These are phyloP conservation scores for Houttuynia cordata DNA, from an alignment of 164 flowering plant species.

Conservation along the genomic window DNA sequence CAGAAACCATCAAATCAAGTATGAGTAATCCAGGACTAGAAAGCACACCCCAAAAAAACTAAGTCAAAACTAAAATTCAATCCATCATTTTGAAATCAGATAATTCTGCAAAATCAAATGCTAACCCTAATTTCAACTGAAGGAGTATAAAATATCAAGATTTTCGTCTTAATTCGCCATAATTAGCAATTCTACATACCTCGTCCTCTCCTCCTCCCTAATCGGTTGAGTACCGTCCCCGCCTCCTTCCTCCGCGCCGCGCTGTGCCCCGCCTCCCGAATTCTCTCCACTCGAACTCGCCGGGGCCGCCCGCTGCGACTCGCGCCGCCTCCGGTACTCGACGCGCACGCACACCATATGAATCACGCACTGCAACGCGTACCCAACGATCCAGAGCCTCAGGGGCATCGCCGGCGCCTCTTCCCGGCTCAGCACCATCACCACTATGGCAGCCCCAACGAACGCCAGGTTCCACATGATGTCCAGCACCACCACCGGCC, in stretches of 20 bases:
- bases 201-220: slow-evolving; percentile 27
- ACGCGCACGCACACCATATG: slow-evolving; percentile 35
- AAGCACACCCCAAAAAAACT: background rate
- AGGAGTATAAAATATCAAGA: no score
- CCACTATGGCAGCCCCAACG: slow-evolving; percentile 21
- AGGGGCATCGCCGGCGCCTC: slow-evolving; percentile 35
- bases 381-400: slow-evolving; percentile 50
- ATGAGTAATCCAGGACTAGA: no score
- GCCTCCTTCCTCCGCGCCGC: slow-evolving; percentile 4
- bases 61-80: background rate
- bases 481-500: slow-evolving; percentile 44
- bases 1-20: background rate
- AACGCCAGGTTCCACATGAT: slow-evolving; percentile 42
- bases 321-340: slow-evolving; percentile 24
- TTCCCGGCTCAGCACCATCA: slow-evolving; percentile 23
- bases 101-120: no score
- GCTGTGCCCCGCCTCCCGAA: slow-evolving; percentile 2
- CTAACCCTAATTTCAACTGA: no score
- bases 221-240: slow-evolving; percentile 7
- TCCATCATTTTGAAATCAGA: no score
- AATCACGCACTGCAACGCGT: slow-evolving; percentile 33
- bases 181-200: slow-evolving; percentile 12
- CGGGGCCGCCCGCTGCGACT: background rate
- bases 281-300: slow-evolving; percentile 8
- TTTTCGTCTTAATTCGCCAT: no score